Evolutionary conservation across 1,284 basidiomycete species (phyloP).

Genomic region (Pseudozyma thailandica): DNA sequence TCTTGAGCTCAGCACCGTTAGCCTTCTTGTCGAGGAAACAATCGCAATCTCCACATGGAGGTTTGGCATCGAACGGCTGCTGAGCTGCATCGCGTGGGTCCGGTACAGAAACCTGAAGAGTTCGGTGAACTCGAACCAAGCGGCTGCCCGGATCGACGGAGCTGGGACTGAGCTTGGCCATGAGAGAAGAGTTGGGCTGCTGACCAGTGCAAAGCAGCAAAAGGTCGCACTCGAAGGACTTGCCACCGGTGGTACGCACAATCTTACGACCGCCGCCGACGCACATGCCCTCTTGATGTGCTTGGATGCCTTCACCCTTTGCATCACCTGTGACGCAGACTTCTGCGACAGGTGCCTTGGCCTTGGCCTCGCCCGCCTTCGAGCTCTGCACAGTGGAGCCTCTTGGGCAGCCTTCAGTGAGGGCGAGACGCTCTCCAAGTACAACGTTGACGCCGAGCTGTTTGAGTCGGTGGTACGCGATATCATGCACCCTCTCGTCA

Average conservation of each 20-base stretch:
- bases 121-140: slow-evolving; percentile 57
- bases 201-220: slow-evolving; percentile 67
- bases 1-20: slow-evolving; percentile 23
- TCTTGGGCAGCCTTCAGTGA: slow-evolving; percentile 62
- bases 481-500: slow-evolving; percentile 60
- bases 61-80: slow-evolving; percentile 54
- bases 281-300: slow-evolving; percentile 52
- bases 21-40: slow-evolving; percentile 67
- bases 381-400: slow-evolving; percentile 54
- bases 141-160: slow-evolving; percentile 61
- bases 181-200: slow-evolving; percentile 63
- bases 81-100: slow-evolving; percentile 54
- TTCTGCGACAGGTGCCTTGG: slow-evolving; percentile 13
- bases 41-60: slow-evolving; percentile 66
- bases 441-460: slow-evolving; percentile 65
- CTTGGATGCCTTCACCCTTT: slow-evolving; percentile 51
- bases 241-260: slow-evolving; percentile 63
- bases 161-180: slow-evolving; percentile 58
- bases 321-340: slow-evolving; percentile 47
- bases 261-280: slow-evolving; percentile 52
- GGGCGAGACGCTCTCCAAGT: slow-evolving; percentile 63
- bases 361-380: slow-evolving; percentile 12
- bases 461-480: slow-evolving; percentile 52
- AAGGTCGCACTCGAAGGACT: slow-evolving; percentile 62
- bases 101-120: slow-evolving; percentile 61